Base-by-base conservation (phyloP, 2,329 filamentous ascomycete genomes). In the Aspergillus candidus region DNA sequence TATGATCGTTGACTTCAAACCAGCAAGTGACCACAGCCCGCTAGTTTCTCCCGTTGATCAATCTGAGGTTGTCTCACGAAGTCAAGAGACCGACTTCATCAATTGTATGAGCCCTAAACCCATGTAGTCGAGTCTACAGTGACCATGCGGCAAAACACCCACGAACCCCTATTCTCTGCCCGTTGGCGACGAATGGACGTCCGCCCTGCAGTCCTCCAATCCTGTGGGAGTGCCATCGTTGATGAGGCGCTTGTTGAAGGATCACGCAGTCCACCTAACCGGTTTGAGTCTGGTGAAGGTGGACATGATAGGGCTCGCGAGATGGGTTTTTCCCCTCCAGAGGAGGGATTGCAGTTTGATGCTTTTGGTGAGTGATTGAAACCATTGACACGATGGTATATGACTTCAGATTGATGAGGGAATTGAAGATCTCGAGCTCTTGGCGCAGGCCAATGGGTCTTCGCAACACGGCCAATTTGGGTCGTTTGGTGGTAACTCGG, bases 351-450 rank as follows among this genome's bases (percentile, higher is more conserved):
- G n/a, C 53, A 60, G 6, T 60, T 76, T 11, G 73, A 78, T 61
- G 67, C 67, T 3, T 78, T 77, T 51, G 74, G 75, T 78, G 52
- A 52, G 64, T 50, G 11, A 22, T 18, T 11, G 11, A 27, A n/a
- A 13, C 10, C 11, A 7, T 11, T 32, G 13, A 11, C 17, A n/a
- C 10, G 35, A 12, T 12, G 8, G 17, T 3, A 7, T 18, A 18
- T 5, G 12, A 22, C 4, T 13, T 15, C n/a, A 29, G 11, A 15
- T 12, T 32, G 13, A 44, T 46, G 31, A 52, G 40, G 3, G 7
- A 30, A 8, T 3, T 15, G 6, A 30, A 70, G 68, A 70, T 37
- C 54, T 66, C 14, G 66, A 68, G 35, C 41, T 70, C 13, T 51
- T 70, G 13, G 62, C 66, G 12, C 64, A 66, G 30, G 47, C 61